Base-by-base conservation (phyloP, 345 rosid species). In the Theobroma cacao region DNA sequence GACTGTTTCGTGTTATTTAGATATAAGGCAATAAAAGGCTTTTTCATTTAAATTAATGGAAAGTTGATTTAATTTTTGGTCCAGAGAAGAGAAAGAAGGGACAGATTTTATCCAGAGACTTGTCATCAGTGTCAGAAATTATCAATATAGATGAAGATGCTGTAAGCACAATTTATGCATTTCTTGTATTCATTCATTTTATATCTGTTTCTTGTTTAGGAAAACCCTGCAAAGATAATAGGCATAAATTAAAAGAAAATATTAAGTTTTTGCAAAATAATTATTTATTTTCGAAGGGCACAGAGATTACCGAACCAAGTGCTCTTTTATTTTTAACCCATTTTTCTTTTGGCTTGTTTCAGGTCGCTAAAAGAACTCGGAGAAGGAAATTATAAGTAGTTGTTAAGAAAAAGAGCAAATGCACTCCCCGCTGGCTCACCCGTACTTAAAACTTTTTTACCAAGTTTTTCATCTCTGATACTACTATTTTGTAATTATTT, bases 11-110 rank as follows among this genome's bases (percentile, higher is more conserved):
- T 75, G 15, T 74, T 75, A 30, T 17, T n/a, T 36, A 58, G 22
- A 63, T 72, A 18, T 72, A 22, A 61, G 43, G 33, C 55, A 26
- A 18, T 1, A 20, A 66, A 74, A 75, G 33, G 41, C 31, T 31
- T 52, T 76, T 61, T 53, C 22, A 48, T 48, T 41, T 47, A 20
- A 71, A 38, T 30, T 43, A 17, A 31, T 72, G 73, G 31, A 20
- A 6, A 72, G 47, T 12, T 41, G 33, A 56, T 56, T n/a, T 73
- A 30, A 75, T 75, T 56, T 68, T 58, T 40, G 56, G 50, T 75
- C 73, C 87, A 84, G 87, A 47, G 10, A 88, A 83, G 79, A 75
- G 59, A 78, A 86, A 69, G 84, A 83, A 75, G 66, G 72, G 78
- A 74, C 71, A 8, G 34, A 59, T 77, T 43, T 33, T 47, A 55